Conservation (phyloP, 805 yeast genomes). For the Myxozyma melibiosi region DNA sequence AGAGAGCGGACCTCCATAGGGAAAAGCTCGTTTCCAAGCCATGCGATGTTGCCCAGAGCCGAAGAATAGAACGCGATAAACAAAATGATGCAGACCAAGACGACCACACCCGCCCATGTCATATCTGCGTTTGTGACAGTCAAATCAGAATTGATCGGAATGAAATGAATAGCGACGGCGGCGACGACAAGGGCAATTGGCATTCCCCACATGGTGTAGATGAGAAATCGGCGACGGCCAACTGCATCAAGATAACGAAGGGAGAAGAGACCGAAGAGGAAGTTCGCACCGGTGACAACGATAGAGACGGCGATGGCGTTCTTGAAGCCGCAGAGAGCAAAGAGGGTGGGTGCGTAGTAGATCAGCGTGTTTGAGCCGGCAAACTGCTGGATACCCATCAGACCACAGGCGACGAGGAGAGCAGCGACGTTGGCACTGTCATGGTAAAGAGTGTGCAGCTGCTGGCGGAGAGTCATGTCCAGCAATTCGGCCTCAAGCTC, state of each 20-base stretch:
- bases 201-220: slow-evolving; percentile 83
- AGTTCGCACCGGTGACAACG: slow-evolving; percentile 90
- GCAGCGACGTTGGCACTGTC: too few relatives aligned
- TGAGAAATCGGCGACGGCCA: slow-evolving; percentile 80
- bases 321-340: slow-evolving; percentile 81
- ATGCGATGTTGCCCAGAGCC: slow-evolving; percentile 95
- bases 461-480: not conserved
- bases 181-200: slow-evolving; percentile 69
- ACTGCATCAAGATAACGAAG: slow-evolving; percentile 80
- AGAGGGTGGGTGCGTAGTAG: slow-evolving; percentile 49
- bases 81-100: slow-evolving; percentile 79
- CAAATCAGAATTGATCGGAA: slow-evolving; percentile 54
- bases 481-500: not conserved
- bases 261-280: slow-evolving; percentile 80
- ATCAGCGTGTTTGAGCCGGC: slow-evolving; percentile 29
- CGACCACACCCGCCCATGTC: slow-evolving; percentile 72
- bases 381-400: slow-evolving; percentile 16
- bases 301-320: slow-evolving; percentile 90
- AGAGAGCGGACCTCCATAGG: too few relatives aligned
- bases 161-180: slow-evolving; percentile 86
- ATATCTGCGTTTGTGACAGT: slow-evolving; percentile 52
- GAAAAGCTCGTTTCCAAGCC: slow-evolving; percentile 95
- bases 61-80: slow-evolving; percentile 87
- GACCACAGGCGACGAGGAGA: slow-evolving; percentile 13
- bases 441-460: not conserved